Conservation (phyloP, 495 filamentous ascomycete genomes). For the Penicillium bialowiezense region DNA sequence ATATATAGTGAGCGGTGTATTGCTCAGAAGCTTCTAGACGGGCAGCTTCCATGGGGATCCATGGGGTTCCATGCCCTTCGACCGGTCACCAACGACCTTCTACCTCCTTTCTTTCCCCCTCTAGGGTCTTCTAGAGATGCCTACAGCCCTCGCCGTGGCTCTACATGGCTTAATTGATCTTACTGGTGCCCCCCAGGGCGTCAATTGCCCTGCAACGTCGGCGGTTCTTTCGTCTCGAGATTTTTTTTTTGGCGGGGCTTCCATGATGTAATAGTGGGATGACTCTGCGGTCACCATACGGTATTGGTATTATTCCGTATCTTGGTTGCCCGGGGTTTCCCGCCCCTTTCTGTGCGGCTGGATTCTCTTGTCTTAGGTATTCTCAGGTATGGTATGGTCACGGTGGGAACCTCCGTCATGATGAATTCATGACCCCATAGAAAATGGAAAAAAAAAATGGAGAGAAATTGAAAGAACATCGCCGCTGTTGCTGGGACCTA, state of each 20-base stretch:
- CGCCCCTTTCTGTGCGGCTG: background rate
- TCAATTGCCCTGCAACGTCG: too few species aligned
- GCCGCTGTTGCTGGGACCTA: too few species aligned
- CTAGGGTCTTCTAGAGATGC: conserved; percentile 20
- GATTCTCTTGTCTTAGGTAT: background rate
- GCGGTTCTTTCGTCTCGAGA: background rate
- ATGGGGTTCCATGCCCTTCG: conserved; percentile 42
- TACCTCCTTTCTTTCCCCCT: conserved; percentile 7
- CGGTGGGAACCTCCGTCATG: background rate
- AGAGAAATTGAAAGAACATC: too few species aligned
- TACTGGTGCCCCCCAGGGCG: too few species aligned
- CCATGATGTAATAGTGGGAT: conserved; percentile 29
- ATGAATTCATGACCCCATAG: background rate
- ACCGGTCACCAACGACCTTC: conserved; percentile 26
- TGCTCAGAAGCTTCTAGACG: conserved; percentile 47
- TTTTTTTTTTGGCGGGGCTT: conserved; percentile 27
- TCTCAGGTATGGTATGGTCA: background rate
- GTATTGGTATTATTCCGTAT: conserved; percentile 13
- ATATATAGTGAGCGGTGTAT: conserved; percentile 51
- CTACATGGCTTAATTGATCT: too few species aligned
- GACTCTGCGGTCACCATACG: background rate
- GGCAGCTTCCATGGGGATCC: conserved; percentile 41
- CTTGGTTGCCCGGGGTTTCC: background rate
- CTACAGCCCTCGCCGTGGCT: too few species aligned
- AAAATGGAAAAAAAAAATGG: background rate